Conservation (phyloP, 208 protist species). For the Acanthamoeba quina region DNA sequence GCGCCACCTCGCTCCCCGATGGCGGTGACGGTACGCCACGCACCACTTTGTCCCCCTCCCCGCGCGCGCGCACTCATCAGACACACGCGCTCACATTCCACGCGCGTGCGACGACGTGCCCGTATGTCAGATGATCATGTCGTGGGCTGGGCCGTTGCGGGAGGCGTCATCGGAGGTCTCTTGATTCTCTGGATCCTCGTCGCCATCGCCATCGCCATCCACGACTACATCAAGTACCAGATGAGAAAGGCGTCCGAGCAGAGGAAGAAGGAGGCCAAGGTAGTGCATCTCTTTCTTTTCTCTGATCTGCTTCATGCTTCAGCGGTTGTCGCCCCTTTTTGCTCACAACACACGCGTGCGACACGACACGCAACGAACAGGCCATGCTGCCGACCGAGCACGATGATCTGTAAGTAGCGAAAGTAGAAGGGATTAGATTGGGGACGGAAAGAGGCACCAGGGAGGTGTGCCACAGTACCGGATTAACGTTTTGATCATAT, state of each 20-base stretch:
- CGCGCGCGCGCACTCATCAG: background rate
- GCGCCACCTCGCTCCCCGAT: background rate
- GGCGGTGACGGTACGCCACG: constrained; percentile 2
- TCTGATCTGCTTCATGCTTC: background rate
- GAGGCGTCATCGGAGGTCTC: background rate
- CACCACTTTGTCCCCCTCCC: background rate
- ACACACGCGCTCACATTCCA: too few species aligned
- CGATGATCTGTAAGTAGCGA: constrained; percentile 7
- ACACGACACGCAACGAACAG: background rate
- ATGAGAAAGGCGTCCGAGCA: background rate
- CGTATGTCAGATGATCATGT: background rate
- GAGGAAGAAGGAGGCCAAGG: constrained; percentile 19
- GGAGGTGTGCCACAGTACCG: background rate
- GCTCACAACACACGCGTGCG: too few species aligned
- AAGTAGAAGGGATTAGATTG: background rate
- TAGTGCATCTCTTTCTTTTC: background rate
- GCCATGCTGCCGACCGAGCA: constrained; percentile 5
- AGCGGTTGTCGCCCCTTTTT: too few species aligned
- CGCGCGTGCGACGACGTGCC: too few species aligned
- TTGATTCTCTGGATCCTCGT: constrained; percentile 55
- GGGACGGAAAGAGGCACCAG: background rate
- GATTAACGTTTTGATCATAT: background rate
- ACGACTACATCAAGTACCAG: constrained; percentile 38
- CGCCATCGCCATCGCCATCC: constrained; percentile 25
- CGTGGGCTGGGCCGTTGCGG: constrained; percentile 2